Evolutionary conservation across 768 basidiomycete species (phyloP).

Genomic region (Rhodotorula diobovata): DNA sequence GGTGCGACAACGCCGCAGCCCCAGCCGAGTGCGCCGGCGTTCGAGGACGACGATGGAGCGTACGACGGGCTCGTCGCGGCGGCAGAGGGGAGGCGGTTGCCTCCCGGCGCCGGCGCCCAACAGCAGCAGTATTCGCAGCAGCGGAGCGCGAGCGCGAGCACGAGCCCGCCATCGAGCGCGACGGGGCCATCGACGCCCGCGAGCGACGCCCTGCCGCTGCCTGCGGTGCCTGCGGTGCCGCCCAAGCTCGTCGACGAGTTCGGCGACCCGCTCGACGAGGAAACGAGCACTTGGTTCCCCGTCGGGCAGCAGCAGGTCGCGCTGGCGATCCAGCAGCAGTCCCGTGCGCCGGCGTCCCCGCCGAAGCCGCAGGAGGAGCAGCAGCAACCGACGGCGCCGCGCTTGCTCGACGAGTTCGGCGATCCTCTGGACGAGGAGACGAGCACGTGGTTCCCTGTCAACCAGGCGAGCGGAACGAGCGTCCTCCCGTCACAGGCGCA

Average conservation of each 20-base stretch:
- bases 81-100: no score
- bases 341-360: neutral
- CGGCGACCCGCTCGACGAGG: conserved; percentile 31
- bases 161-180: conserved; percentile 18
- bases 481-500: neutral
- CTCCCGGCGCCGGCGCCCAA: no score
- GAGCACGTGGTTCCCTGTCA: conserved; percentile 30
- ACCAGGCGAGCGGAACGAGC: neutral
- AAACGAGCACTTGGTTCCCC: conserved; percentile 34
- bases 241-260: conserved; percentile 6
- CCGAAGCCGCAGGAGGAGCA: neutral
- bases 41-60: conserved; percentile 25
- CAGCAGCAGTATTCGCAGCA: no score
- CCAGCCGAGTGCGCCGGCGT: conserved; percentile 1
- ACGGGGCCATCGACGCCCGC: conserved; percentile 23
- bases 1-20: no score
- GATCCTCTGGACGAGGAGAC: conserved; percentile 29
- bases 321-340: neutral
- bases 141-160: neutral
- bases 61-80: conserved; percentile 25
- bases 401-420: conserved; percentile 12
- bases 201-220: neutral
- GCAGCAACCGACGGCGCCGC: neutral
- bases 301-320: neutral
- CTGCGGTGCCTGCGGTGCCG: neutral